phyloP scores from a whole-genome alignment of 148 eudicot species.

The Vaccinium darrowii region DNA sequence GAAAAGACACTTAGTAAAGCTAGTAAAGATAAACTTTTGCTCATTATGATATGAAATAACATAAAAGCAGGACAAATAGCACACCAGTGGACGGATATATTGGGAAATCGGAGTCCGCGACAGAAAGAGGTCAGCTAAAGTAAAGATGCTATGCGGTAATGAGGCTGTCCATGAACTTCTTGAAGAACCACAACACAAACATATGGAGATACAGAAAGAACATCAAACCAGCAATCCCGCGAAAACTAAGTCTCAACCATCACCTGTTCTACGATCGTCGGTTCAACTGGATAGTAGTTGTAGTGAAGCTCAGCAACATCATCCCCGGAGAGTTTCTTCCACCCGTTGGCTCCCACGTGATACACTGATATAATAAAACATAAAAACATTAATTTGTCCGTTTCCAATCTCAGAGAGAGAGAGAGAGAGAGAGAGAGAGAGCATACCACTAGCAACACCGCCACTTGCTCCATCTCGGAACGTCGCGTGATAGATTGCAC shows the following conservation, averaged over 20 bases:
- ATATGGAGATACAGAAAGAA: constrained; percentile 5
- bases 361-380: constrained; percentile 45
- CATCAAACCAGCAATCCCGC: neutral
- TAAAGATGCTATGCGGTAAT: neutral
- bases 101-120: neutral
- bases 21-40: neutral
- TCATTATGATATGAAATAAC: neutral
- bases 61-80: neutral
- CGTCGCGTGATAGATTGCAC: constrained; percentile 90
- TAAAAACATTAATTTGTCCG: neutral
- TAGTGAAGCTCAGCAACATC: constrained; percentile 94
- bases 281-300: constrained; percentile 66
- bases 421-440: no score
- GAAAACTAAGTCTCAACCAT: constrained; percentile 63
- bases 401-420: neutral
- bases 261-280: constrained; percentile 66
- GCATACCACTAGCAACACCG: constrained; percentile 87
- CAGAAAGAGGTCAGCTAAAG: neutral
- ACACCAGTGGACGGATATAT: neutral
- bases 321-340: constrained; percentile 92
- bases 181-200: neutral
- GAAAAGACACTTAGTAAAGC: neutral
- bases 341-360: constrained; percentile 83
- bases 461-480: constrained; percentile 99
- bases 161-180: neutral